Evolutionary conservation across 257 asterid genomes (phyloP).

Genomic region (Solanum corneliomulleri): DNA sequence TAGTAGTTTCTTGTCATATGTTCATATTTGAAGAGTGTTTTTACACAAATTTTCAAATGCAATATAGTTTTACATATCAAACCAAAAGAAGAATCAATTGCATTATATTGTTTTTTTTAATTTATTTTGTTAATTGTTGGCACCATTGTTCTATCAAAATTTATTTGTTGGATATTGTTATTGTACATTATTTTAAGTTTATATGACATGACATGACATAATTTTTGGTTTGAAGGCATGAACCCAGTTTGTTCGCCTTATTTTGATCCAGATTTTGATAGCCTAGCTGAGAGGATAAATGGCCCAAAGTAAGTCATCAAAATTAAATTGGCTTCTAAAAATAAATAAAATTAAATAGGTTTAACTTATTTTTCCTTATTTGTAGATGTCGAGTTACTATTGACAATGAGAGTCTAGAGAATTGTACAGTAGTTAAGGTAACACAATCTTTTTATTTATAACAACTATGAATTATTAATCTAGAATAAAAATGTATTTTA

Average conservation of each 20-base stretch:
- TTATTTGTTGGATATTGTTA: neutral
- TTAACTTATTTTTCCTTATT: neutral
- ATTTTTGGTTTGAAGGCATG: conserved; percentile 24
- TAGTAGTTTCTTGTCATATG: neutral
- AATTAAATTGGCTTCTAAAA: neutral
- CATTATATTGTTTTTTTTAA: neutral
- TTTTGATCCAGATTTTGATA: conserved; percentile 68
- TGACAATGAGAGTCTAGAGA: conserved; percentile 49
- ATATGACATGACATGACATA: neutral
- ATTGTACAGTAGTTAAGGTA: conserved; percentile 64
- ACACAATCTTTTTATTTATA: neutral
- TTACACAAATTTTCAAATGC: neutral
- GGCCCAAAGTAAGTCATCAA: conserved; percentile 47
- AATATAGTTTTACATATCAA: neutral
- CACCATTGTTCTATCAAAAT: neutral
- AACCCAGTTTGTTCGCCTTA: conserved; percentile 46
- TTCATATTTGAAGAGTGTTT: neutral
- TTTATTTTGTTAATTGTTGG: neutral
- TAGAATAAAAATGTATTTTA: neutral
- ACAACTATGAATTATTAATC: neutral
- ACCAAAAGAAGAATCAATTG: neutral
- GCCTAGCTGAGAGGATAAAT: conserved; percentile 55
- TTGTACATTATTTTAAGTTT: neutral
- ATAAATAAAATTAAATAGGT: neutral
- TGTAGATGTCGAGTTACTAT: conserved; percentile 55